These are phyloP conservation scores for Aspergillus nidulans DNA, from an alignment of 495 filamentous ascomycete genomes.

Conservation along the genomic window DNA sequence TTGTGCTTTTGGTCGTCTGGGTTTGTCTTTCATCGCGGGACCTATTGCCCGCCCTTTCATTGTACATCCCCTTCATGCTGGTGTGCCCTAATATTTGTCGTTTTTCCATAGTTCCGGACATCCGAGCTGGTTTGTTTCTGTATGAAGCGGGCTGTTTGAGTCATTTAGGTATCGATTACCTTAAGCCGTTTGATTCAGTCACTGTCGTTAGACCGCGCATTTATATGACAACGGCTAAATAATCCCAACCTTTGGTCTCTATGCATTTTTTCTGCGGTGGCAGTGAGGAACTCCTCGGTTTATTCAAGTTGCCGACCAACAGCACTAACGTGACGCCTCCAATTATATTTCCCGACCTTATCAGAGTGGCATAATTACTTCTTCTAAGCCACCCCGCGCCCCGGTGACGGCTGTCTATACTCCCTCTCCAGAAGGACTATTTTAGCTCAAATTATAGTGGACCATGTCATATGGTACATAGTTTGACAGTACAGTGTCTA, in stretches of 20 bases:
- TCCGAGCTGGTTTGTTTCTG: not conserved
- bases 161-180: not conserved
- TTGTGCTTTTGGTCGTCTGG: not conserved
- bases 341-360: slow-evolving; percentile 17
- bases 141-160: not conserved
- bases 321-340: slow-evolving; percentile 12
- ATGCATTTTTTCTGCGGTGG: not conserved
- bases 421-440: not conserved
- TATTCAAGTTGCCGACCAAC: not conserved
- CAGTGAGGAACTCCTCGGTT: not conserved
- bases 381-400: not conserved
- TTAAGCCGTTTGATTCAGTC: not conserved
- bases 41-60: not conserved
- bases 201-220: not conserved
- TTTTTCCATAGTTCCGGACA: not conserved
- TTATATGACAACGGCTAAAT: not conserved
- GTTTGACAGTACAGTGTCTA: not conserved
- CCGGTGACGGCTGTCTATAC: not conserved
- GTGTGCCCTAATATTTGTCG: not conserved
- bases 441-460: not conserved
- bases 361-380: slow-evolving; percentile 10
- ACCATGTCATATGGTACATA: too few relatives aligned
- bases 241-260: too few relatives aligned
- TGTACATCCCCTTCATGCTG: not conserved
- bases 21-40: not conserved